These are phyloP conservation scores for Smithsoniella earleae DNA, from an alignment of 163 green algal genomes.

Conservation along the genomic window DNA sequence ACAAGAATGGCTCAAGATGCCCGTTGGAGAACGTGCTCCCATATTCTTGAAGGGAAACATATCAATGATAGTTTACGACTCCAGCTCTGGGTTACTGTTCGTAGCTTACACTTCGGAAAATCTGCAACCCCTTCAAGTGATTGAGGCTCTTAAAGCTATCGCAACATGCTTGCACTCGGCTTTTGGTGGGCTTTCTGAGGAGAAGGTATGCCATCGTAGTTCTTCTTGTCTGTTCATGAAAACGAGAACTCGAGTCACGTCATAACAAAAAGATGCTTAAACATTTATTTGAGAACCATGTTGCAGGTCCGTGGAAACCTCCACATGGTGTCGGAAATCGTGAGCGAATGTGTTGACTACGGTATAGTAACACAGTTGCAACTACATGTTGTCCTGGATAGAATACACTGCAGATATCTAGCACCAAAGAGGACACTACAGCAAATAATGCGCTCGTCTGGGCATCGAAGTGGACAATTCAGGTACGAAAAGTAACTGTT, in stretches of 20 bases:
- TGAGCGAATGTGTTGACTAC: conserved; percentile 28
- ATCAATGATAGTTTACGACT: conserved; percentile 30
- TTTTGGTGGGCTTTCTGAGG: conserved; percentile 18
- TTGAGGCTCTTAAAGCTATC: conserved; percentile 16
- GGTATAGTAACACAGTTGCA: conserved; percentile 23
- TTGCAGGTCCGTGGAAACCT: conserved; percentile 22
- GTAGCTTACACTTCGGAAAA: conserved; percentile 24
- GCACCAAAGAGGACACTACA: not conserved
- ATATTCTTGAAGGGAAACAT: conserved; percentile 18
- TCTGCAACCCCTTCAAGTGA: conserved; percentile 22
- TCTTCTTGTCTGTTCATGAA: too few species aligned
- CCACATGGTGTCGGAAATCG: conserved; percentile 21
- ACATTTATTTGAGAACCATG: too few species aligned
- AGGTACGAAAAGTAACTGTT: too few species aligned
- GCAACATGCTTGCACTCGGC: conserved; percentile 15
- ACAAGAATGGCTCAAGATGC: conserved; percentile 29
- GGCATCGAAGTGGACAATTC: conserved; percentile 18
- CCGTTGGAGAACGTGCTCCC: not conserved
- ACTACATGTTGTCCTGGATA: conserved; percentile 20
- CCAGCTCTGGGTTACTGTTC: conserved; percentile 15
- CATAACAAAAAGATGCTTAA: too few species aligned
- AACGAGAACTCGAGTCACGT: too few species aligned
- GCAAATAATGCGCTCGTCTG: conserved; percentile 21
- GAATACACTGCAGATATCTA: conserved; percentile 27
- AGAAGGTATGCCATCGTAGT: conserved; percentile 11